phyloP scores from a whole-genome alignment of 1,139 yeast genomes.

The Pichia sp. region DNA sequence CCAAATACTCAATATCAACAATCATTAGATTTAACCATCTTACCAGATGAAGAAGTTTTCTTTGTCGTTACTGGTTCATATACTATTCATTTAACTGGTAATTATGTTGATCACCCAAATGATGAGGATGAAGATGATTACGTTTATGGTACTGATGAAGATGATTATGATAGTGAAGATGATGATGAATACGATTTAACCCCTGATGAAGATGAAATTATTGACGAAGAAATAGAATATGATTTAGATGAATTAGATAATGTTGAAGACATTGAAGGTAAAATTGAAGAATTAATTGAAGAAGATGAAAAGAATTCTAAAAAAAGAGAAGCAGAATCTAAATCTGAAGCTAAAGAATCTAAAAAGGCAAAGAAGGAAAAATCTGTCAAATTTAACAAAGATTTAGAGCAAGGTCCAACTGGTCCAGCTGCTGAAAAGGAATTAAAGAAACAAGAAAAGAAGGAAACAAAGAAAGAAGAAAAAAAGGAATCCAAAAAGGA shows the following conservation, averaged over 20 bases:
- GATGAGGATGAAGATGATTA: constrained; percentile 59
- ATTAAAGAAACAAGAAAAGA: constrained; percentile 22
- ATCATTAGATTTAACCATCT: constrained; percentile 79
- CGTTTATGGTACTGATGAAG: constrained; percentile 45
- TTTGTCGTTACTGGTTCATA: constrained; percentile 95
- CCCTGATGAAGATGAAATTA: constrained; percentile 86
- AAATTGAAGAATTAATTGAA: constrained; percentile 56
- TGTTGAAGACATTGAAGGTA: constrained; percentile 49
- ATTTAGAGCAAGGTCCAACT: constrained; percentile 91
- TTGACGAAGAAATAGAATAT: constrained; percentile 40
- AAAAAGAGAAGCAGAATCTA: constrained; percentile 30
- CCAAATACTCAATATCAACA: constrained; percentile 87
- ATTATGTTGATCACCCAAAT: constrained; percentile 92
- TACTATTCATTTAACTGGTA: constrained; percentile 88
- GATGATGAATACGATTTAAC: constrained; percentile 83
- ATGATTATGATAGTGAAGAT: constrained; percentile 55
- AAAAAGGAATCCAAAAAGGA: too few species aligned
- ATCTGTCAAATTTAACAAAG: constrained; percentile 87
- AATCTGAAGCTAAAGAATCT: constrained; percentile 31
- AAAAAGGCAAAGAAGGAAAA: constrained; percentile 38
- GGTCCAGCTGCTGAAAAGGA: constrained; percentile 36
- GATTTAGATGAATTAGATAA: constrained; percentile 61
- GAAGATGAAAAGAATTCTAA: constrained; percentile 40
- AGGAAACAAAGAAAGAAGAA: constrained; percentile 21
- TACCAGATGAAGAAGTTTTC: constrained; percentile 89